A percentile compares a stretch with the other conserved stretches of the same genome.
phyloP scores from a whole-genome alignment of 495 filamentous ascomycete genomes.

The Penicillium coprophilum region DNA sequence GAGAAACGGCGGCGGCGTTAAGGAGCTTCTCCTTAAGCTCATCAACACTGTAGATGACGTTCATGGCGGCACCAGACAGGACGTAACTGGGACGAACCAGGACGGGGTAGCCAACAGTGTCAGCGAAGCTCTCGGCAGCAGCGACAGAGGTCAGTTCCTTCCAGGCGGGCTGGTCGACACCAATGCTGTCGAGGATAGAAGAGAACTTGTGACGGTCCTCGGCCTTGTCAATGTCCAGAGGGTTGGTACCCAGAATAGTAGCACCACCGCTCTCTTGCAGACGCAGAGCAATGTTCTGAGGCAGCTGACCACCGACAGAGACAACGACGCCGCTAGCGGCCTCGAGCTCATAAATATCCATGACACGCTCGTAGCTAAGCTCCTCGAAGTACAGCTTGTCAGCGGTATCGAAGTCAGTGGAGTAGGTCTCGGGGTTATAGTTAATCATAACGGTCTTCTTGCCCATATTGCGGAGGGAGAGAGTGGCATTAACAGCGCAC shows the following conservation, averaged over 20 bases:
- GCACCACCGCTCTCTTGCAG: slow-evolving; percentile 90
- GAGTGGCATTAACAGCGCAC: slow-evolving; percentile 93
- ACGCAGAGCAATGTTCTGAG: slow-evolving; percentile 93
- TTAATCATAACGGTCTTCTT: slow-evolving; percentile 99
- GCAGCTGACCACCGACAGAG: slow-evolving; percentile 91
- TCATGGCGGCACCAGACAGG: slow-evolving; percentile 96
- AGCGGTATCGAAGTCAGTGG: slow-evolving; percentile 90
- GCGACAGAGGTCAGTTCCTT: slow-evolving; percentile 90
- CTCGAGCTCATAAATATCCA: slow-evolving; percentile 98
- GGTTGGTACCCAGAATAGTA: slow-evolving; percentile 87
- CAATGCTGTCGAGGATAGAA: slow-evolving; percentile 92
- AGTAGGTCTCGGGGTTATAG: slow-evolving; percentile 86
- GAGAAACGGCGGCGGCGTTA: slow-evolving; percentile 87
- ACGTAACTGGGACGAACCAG: slow-evolving; percentile 94
- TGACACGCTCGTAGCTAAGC: slow-evolving; percentile 93
- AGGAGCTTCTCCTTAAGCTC: slow-evolving; percentile 87
- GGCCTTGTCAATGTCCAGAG: slow-evolving; percentile 91
- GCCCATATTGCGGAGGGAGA: slow-evolving; percentile 81
- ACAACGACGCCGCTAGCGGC: slow-evolving; percentile 85
- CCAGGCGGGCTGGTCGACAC: slow-evolving; percentile 96
- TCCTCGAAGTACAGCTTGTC: slow-evolving; percentile 97
- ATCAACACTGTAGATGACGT: slow-evolving; percentile 83
- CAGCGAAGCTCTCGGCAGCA: slow-evolving; percentile 82
- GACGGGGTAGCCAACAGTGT: slow-evolving; percentile 85
- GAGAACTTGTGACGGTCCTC: slow-evolving; percentile 99